Evolutionary conservation across 768 basidiomycete species (phyloP).

Genomic region (Collybiopsis luxurians): DNA sequence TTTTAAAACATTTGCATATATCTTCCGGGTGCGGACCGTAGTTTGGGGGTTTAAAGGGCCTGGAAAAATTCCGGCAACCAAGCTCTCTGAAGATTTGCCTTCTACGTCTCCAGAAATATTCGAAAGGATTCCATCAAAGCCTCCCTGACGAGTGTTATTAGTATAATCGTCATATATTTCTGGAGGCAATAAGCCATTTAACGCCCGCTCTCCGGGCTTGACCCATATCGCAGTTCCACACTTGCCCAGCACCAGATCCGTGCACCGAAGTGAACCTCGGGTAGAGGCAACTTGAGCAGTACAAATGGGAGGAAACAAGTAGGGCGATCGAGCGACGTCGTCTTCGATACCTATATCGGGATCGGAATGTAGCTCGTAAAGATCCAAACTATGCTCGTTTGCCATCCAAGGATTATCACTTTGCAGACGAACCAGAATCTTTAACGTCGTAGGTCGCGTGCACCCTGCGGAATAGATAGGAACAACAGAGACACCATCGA

Average conservation of each 20-base stretch:
- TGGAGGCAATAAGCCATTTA: constrained; percentile 8
- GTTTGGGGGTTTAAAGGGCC: constrained; percentile 35
- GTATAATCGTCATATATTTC: constrained; percentile 12
- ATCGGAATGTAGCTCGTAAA: constrained; percentile 40
- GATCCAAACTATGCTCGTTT: constrained; percentile 43
- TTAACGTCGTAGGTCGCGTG: constrained; percentile 24
- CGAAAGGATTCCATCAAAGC: background rate
- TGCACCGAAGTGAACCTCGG: constrained; percentile 54
- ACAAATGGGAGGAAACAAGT: constrained; percentile 49
- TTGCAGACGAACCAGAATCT: constrained; percentile 56
- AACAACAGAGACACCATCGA: constrained; percentile 53
- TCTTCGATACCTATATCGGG: background rate
- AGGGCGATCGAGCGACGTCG: constrained; percentile 20
- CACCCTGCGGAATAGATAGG: constrained; percentile 9
- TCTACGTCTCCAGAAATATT: background rate
- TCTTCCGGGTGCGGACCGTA: constrained; percentile 24
- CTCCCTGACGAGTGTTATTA: constrained; percentile 12
- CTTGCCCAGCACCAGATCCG: constrained; percentile 49
- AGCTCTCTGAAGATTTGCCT: constrained; percentile 26
- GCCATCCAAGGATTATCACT: constrained; percentile 61
- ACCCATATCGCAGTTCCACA: constrained; percentile 65
- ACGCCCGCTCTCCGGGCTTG: constrained; percentile 46
- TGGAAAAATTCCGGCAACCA: constrained; percentile 51
- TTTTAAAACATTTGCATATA: constrained; percentile 30
- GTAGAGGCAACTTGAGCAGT: constrained; percentile 32